These are phyloP conservation scores for Lolium multiflorum DNA, from an alignment of 176 grass and related monocot genomes.

Conservation along the genomic window DNA sequence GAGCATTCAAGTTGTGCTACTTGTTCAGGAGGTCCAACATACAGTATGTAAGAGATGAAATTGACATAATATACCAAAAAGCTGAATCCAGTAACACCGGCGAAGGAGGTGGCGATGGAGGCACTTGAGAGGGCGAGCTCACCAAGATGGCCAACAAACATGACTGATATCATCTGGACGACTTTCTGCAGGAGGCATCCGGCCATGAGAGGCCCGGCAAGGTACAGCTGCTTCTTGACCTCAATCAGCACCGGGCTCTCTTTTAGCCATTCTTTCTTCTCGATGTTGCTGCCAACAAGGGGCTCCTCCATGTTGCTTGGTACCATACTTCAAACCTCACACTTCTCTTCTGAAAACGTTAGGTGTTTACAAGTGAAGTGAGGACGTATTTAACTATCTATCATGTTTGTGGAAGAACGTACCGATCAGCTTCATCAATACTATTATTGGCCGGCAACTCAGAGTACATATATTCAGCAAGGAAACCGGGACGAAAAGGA, in stretches of 20 bases:
- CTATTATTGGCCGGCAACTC: not conserved
- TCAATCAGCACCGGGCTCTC: conserved; percentile 31
- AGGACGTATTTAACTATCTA: not conserved
- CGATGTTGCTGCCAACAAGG: conserved; percentile 24
- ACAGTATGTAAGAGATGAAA: conserved; percentile 4
- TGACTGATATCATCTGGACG: conserved; percentile 56
- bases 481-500: conserved; percentile 27
- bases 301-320: conserved; percentile 39
- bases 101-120: conserved; percentile 61
- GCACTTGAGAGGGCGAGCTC: conserved; percentile 57
- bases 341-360: conserved; percentile 11
- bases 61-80: conserved; percentile 40
- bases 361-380: not conserved
- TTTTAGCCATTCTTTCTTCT: conserved; percentile 10
- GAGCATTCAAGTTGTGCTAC: not conserved
- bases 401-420: not conserved
- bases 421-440: not conserved
- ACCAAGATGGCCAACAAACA: conserved; percentile 55
- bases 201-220: conserved; percentile 47
- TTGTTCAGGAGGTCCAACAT: not conserved
- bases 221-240: conserved; percentile 49
- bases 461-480: not conserved
- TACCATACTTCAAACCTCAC: not conserved
- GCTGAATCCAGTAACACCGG: conserved; percentile 55
- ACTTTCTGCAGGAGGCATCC: conserved; percentile 56